Base-by-base conservation (phyloP, 257 asterid species). In the Penstemon newberryi region DNA sequence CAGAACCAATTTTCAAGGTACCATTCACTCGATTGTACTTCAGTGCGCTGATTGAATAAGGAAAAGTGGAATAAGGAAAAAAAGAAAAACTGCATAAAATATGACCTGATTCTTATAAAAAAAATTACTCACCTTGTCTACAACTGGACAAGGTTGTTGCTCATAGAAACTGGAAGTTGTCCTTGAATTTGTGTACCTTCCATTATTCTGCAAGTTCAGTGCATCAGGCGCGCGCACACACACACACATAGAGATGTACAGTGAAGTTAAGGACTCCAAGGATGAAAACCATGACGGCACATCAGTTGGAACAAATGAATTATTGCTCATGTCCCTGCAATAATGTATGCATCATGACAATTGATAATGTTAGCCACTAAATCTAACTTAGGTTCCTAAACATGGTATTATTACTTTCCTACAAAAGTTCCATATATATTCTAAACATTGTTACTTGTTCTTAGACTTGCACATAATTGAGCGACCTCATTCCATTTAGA, bases 241-340 rank as follows among this genome's bases (percentile, higher is more conserved):
- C 2, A 70, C 6, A 51, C 39, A 60, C 58, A 55, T 65, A 52
- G 70, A 60, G 55, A 56, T 75, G 8, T 84, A 91, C 98, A 91
- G 66, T 57, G 98, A 65, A 66, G 89, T 91, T 79, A 89, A 70
- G 44, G 95, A 84, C 68, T 73, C 67, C 80, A 87, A 67, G 38
- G 85, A 81, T 33, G 85, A 77, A 69, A 87, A 70, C 95, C 95
- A 91, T 6, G 80, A 54, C 0, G 92, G 95, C 72, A 81, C 46
- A 63, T 77, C 80, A 6, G 91, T 74, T 15, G 74, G 71, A 64
- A 70, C 77, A 63, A 91, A 91, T 4, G 94, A 65, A 64, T 89
- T 89, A 67, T 89, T 91, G 94, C 98, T 91, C 77, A 87, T 58
- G 72, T 91, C 96, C 91, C 96, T 91, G 95, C 56, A 56, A 56